Percentiles rank a stretch among this genome's conserved stretches.
Conservation (phyloP, 2,329 filamentous ascomycete genomes). For the Xylariaceae sp. region DNA sequence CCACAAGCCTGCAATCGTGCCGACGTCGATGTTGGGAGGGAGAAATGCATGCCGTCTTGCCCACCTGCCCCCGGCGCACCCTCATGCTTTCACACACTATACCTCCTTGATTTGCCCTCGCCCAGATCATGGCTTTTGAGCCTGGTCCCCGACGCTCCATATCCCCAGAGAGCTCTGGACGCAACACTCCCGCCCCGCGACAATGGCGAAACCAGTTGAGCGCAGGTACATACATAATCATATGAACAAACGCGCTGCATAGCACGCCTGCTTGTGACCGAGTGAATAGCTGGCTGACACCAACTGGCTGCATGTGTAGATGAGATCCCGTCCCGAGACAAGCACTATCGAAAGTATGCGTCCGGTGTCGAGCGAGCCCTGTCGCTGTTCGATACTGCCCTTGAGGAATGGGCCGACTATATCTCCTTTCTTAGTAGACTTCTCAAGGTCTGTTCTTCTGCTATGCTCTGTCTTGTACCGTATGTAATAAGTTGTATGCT, state of each 20-base stretch:
- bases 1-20: constrained; percentile 3
- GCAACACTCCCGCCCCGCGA: constrained; percentile 69
- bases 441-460: constrained; percentile 62
- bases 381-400: constrained; percentile 81
- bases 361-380: constrained; percentile 82
- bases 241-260: constrained; percentile 6
- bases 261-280: neutral
- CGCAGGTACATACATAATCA: constrained; percentile 57
- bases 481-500: constrained; percentile 20
- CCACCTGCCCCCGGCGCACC: constrained; percentile 16
- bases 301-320: constrained; percentile 38
- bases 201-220: constrained; percentile 75
- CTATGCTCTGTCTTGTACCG: neutral
- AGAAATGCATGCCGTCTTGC: constrained; percentile 27
- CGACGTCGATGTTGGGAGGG: constrained; percentile 21
- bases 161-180: constrained; percentile 81
- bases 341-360: constrained; percentile 82
- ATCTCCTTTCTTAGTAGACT: constrained; percentile 93
- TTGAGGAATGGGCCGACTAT: constrained; percentile 99
- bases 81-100: constrained; percentile 24
- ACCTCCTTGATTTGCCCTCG: constrained; percentile 25
- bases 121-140: constrained; percentile 60
- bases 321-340: constrained; percentile 56
- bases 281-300: neutral
- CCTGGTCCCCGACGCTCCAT: constrained; percentile 53